Conservation (phyloP, 257 asterid genomes). For the Capsicum chinense region DNA sequence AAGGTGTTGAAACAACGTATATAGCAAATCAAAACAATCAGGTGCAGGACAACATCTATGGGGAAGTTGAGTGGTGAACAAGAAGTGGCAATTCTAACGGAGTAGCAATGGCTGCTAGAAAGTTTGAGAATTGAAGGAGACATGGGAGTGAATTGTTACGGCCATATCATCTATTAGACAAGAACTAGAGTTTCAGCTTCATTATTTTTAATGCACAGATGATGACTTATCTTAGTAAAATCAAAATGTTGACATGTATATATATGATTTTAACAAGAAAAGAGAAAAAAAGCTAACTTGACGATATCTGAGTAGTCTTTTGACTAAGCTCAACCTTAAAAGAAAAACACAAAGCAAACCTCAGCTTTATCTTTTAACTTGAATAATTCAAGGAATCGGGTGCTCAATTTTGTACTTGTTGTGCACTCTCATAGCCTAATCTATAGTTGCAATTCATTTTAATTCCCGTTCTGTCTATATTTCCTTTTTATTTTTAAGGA, state of each 20-base stretch:
- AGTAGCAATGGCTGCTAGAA: background rate
- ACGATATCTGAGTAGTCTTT: background rate
- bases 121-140: conserved; percentile 2
- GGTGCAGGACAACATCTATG: background rate
- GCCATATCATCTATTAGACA: background rate
- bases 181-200: background rate
- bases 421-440: background rate
- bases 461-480: background rate
- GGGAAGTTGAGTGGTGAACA: background rate
- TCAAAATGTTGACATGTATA: too few relatives aligned
- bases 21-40: background rate
- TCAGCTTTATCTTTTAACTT: background rate
- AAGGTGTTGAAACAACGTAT: background rate
- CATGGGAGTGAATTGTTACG: background rate
- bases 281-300: background rate
- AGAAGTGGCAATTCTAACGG: background rate
- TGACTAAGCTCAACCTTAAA: background rate
- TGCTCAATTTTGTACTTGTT: background rate
- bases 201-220: background rate
- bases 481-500: background rate
- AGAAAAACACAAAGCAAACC: background rate
- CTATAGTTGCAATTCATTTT: background rate
- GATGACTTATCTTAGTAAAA: too few relatives aligned
- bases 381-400: background rate
- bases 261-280: too few relatives aligned